Base-by-base conservation (phyloP, 805 yeast genomes). In the Ogataea glucozyma region DNA sequence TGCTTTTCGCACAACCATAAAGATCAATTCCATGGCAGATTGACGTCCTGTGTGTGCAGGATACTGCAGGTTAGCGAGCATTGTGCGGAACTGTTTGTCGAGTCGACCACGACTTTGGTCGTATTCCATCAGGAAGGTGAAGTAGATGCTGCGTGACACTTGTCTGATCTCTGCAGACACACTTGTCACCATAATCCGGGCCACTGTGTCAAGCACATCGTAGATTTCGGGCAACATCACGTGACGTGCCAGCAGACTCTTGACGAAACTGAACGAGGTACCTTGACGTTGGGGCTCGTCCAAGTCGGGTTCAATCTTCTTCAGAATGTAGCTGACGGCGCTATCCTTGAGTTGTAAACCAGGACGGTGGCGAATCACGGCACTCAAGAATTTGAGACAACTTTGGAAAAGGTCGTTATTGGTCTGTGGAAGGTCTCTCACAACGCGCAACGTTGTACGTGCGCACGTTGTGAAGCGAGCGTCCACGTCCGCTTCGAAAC, bases 281-380 rank as follows among this genome's bases (percentile, higher is more conserved):
- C 95, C 89, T 61, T 91, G 97, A 50, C 83, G 78, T 52, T 78
- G 83, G 9, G 96, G 96, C 53, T 91, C 96, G 56, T 86, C 89
- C 47, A 93, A 68, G 65, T 93, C 98, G 1, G 97, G 95, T 58
- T 78, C 79, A 32, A 93, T 69, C 51, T 86, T 74, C 9, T 78
- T 76, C 48, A 93, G 66, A 18, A 91, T 69, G 58, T 84, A 88
- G 42, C 86, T 82, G 26, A 89, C 60, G 0, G 96, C 88, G 2
- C 79, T 68, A 23, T 82, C 84, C 52, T 85, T 85, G 52, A 89
- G 61, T 37, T 76, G 70, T 32, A 88, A 68, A 40, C 82, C 82
- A 4, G 77, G 75, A 54, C 79, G 82, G 52, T 83, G 82, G 53
- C 91, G 78, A 33, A 91, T 71, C 14, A 88, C 73, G 1, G 85